Evolutionary conservation across 208 protist genomes (phyloP), one percentile per base, ranked within the genome.

Genomic region (Leishmania aethiopica): DNA sequence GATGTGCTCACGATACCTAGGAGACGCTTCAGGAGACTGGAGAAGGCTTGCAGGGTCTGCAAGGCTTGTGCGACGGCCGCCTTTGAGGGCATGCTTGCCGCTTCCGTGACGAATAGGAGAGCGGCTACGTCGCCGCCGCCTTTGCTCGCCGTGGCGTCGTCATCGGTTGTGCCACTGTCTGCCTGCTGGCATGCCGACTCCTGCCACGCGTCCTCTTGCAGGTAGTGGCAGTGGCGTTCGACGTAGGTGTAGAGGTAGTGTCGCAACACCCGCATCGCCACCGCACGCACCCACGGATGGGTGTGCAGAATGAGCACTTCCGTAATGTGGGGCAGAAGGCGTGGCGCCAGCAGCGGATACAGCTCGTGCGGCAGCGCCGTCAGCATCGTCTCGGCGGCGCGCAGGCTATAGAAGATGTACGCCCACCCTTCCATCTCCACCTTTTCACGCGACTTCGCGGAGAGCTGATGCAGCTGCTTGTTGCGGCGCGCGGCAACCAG

Each of bases 211-310:
- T 87, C 86, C 37, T 89, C 87, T 47, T 79, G 77, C 81, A 96
- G 76, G 80, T 94, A 96, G 47, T 55, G 71, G 75, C 87, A 89
- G 28, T 66, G 78, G 45, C n/a, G 72, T 84, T 98, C 95, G 28
- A 96, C 92, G 51, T 83, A 90, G 53, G 82, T 87, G 88, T 95
- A 93, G 77, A 86, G 91, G 87, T 98, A 98, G 78, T 94, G 84
- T 42, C 88, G 82, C 73, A 96, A 83, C 10, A 96, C 80, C 37
- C 95, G 91, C 86, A 93, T 82, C 40, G 95, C 86, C 6, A 84
- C 93, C 28, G 88, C 87, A 42, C 90, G 93, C 73, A 98, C 90
- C 94, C 95, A 98, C 40, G 93, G 91, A 81, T 98, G 95, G 42
- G 90, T 78, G 84, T 98, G 95, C 42, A 87, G 40, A 37, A 96